Base-by-base conservation (phyloP, 2,329 filamentous ascomycete genomes). In the Parafenestella ontariensis region DNA sequence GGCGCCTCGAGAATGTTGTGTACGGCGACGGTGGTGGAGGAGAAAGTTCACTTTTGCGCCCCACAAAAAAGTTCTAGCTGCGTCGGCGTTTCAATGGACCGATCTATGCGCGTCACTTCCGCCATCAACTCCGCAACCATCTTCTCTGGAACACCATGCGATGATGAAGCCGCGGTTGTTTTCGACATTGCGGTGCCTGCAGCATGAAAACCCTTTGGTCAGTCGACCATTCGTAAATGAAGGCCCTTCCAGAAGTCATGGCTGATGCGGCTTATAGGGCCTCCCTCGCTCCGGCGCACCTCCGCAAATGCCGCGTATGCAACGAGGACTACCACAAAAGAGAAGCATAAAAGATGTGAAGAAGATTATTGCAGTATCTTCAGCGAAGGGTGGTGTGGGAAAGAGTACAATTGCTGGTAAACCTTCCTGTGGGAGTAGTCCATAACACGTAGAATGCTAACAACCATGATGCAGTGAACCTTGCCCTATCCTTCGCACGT, bases 381-480 rank as follows among this genome's bases (percentile, higher is more conserved):
- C 93, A 1, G 95, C 95, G 13, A 99, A 99, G 73, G 95, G 95
- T 2, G 95, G 95, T n/a, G 95, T 99, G 0, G 95, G 95, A 1
- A 99, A 99, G 74, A 96, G 92, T 65, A 99, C 95, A 7, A 87
- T 98, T 40, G 89, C 94, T 54, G 89, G 91, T 91, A 69, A 47
- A 75, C 31, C 10, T 15, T 50, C 15, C 34, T 50, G 36, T 10
- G 10, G 45, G 28, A 7, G 45, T 13, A 17, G 23, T 21, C 10
- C 13, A 36, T 48, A 20, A 11, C 21, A 21, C n/a, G 9, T 24
- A 3, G 11, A 23, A 45, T 29, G 17, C 51, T 61, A 52, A 61
- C 13, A 47, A 39, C 5, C n/a, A 43, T 17, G 8, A 37, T 29
- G 3, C n/a, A 83, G 83, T 82, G 28, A 99, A 99, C 68, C 82